Conservation (phyloP, 2,329 filamentous ascomycete species). For the Ceratocystis cacaofunesta region DNA sequence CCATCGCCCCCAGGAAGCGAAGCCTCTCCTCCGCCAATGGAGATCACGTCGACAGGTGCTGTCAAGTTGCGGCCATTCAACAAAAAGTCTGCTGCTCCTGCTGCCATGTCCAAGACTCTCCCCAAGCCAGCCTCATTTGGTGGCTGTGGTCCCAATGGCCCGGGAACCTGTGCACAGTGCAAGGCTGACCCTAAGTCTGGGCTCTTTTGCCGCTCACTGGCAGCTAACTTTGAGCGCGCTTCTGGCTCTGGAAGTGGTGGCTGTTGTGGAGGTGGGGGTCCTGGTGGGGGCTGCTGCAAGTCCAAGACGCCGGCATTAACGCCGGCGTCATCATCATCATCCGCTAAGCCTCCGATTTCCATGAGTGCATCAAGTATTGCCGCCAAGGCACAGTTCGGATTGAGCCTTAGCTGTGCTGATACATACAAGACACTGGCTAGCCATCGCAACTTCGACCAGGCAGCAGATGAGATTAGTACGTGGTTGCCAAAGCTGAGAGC, state of each 20-base stretch:
- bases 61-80: conserved; percentile 38
- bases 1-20: conserved; percentile 49
- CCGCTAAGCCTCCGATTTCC: background rate
- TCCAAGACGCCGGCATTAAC: conserved; percentile 23
- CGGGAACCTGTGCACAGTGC: conserved; percentile 67
- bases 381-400: conserved; percentile 26
- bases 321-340: conserved; percentile 21
- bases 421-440: conserved; percentile 65
- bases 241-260: conserved; percentile 29
- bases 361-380: conserved; percentile 14
- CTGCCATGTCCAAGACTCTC: conserved; percentile 20
- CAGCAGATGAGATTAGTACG: conserved; percentile 56
- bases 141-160: conserved; percentile 50
- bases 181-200: conserved; percentile 63
- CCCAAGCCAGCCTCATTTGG: conserved; percentile 21
- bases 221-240: conserved; percentile 44
- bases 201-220: conserved; percentile 68
- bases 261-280: conserved; percentile 49
- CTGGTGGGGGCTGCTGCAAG: conserved; percentile 52
- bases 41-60: conserved; percentile 44
- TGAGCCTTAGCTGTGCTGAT: conserved; percentile 59
- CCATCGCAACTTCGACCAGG: conserved; percentile 60
- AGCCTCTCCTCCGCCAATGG: conserved; percentile 37
- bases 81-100: conserved; percentile 10
- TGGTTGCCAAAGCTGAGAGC: conserved; percentile 63